Percentiles rank a stretch among this genome's conserved stretches.
These are phyloP conservation scores for Meyerozyma carpophila DNA, from an alignment of 1,139 yeast species.

Conservation along the genomic window DNA sequence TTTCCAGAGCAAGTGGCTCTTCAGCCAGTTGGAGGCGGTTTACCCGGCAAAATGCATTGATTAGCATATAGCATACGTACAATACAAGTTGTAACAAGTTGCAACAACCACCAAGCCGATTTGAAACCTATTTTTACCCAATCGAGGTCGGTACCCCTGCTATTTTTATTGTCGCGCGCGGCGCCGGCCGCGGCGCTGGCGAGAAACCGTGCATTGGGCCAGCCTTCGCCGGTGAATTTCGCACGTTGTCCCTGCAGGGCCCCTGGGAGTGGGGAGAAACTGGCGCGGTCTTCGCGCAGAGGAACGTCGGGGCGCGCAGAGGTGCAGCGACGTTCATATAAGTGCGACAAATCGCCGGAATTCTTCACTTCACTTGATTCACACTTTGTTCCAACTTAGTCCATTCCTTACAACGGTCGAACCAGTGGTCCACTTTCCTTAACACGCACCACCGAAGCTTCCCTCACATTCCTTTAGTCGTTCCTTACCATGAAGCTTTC, in stretches of 20 bases:
- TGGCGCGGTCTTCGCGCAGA: neutral
- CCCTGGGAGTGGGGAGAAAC: neutral
- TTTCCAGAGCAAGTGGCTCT: slow-evolving; percentile 59
- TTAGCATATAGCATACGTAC: slow-evolving; percentile 11
- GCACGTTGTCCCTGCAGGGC: neutral
- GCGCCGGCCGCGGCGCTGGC: neutral
- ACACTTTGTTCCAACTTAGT: no score
- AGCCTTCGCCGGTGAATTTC: neutral
- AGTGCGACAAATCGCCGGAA: neutral
- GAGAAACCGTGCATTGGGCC: neutral
- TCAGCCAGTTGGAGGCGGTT: slow-evolving; percentile 43
- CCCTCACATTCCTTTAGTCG: neutral
- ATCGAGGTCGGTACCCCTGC: neutral
- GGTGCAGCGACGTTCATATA: neutral
- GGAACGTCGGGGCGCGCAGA: neutral
- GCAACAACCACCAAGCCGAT: neutral
- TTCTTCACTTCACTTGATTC: no score
- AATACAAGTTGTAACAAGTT: neutral
- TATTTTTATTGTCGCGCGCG: neutral
- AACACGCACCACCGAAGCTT: neutral
- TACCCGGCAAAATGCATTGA: slow-evolving; percentile 39
- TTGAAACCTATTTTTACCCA: neutral
- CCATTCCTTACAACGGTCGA: neutral
- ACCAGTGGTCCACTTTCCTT: neutral
- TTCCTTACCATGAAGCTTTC: slow-evolving; percentile 10